These are phyloP conservation scores for Boletus bicolor DNA, from an alignment of 768 basidiomycete genomes.

Conservation along the genomic window DNA sequence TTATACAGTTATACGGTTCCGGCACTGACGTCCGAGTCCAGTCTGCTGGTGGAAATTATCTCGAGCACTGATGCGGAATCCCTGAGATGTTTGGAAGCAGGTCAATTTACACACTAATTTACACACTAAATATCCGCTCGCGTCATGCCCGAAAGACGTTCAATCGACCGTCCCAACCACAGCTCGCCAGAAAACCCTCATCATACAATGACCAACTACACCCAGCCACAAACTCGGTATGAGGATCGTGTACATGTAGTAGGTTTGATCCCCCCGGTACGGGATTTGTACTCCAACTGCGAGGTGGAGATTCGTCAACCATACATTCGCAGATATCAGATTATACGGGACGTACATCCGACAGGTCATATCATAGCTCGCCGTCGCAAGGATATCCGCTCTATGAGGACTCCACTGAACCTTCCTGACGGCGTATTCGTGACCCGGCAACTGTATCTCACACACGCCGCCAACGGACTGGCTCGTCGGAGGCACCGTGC, in stretches of 20 bases:
- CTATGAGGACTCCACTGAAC: conserved; percentile 87
- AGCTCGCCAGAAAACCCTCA: conserved; percentile 81
- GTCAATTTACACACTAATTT: neutral
- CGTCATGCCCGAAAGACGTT: conserved; percentile 63
- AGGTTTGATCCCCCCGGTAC: conserved; percentile 47
- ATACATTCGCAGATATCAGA: neutral
- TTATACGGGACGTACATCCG: conserved; percentile 61
- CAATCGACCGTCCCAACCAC: conserved; percentile 88
- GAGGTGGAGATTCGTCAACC: neutral
- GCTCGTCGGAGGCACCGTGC: conserved; percentile 44
- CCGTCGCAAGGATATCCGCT: conserved; percentile 63
- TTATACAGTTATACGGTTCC: neutral
- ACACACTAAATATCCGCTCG: neutral
- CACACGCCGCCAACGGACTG: conserved; percentile 67
- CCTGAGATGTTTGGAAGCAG: neutral
- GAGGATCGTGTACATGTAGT: conserved; percentile 74
- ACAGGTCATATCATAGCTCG: conserved; percentile 95
- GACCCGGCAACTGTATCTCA: conserved; percentile 69
- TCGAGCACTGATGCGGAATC: neutral
- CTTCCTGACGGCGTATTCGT: conserved; percentile 88
- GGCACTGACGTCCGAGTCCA: too few relatives aligned
- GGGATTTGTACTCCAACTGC: conserved; percentile 73
- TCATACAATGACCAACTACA: conserved; percentile 92
- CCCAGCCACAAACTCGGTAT: conserved; percentile 94
- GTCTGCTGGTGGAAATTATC: neutral